These are phyloP conservation scores for Canavalia ensiformis DNA, from an alignment of 306 rosid genomes.

Conservation along the genomic window DNA sequence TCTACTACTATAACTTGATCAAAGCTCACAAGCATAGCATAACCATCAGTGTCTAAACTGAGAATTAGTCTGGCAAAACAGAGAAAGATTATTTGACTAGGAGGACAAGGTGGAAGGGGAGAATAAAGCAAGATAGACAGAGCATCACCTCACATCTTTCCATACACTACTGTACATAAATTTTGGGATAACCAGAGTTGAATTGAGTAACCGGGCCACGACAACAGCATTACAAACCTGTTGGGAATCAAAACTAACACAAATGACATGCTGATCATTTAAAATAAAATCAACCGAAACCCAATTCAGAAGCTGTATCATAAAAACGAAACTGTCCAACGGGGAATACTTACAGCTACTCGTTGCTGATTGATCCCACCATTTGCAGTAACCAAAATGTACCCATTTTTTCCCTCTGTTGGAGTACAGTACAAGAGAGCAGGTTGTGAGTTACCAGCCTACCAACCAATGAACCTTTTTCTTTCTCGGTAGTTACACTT, in stretches of 20 bases:
- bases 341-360: slow-evolving; percentile 83
- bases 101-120: neutral
- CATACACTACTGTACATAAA: slow-evolving; percentile 93
- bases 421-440: slow-evolving; percentile 46
- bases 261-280: neutral
- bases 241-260: slow-evolving; percentile 48
- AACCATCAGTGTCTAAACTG: slow-evolving; percentile 29
- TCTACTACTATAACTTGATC: slow-evolving; percentile 17
- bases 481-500: slow-evolving; percentile 21
- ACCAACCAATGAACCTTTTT: slow-evolving; percentile 23
- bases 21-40: slow-evolving; percentile 16
- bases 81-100: neutral
- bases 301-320: slow-evolving; percentile 31
- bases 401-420: slow-evolving; percentile 83
- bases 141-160: slow-evolving; percentile 87
- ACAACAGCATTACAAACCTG: slow-evolving; percentile 95
- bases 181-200: slow-evolving; percentile 87
- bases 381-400: slow-evolving; percentile 91
- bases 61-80: slow-evolving; percentile 33
- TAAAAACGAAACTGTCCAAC: slow-evolving; percentile 32
- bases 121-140: slow-evolving; percentile 43
- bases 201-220: slow-evolving; percentile 83
- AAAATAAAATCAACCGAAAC: slow-evolving; percentile 36
- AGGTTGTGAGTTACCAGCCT: slow-evolving; percentile 47
- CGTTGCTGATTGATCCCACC: slow-evolving; percentile 99